Evolutionary conservation across 1,139 yeast species (phyloP).

Genomic region (Candida smagusa): DNA sequence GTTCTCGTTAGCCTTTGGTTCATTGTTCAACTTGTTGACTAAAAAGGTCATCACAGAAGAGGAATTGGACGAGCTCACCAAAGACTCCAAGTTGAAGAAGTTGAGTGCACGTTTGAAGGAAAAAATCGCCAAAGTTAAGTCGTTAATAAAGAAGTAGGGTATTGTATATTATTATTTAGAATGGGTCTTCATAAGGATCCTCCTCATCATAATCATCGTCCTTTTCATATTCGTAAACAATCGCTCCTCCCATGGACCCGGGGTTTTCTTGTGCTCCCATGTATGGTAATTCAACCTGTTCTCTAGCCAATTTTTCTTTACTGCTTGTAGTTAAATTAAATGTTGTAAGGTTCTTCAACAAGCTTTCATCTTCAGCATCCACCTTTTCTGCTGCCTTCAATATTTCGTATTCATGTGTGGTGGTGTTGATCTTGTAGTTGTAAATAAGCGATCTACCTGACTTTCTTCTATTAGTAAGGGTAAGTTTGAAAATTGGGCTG

Average conservation of each 20-base stretch:
- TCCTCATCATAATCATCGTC: conserved; percentile 94
- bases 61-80: conserved; percentile 52
- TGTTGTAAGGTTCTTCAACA: conserved; percentile 75
- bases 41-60: conserved; percentile 76
- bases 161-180: conserved; percentile 31
- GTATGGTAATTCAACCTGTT: conserved; percentile 84
- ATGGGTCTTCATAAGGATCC: conserved; percentile 96
- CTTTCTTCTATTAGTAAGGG: conserved; percentile 67
- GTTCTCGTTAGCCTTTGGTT: conserved; percentile 89
- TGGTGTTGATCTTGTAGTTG: conserved; percentile 49
- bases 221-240: conserved; percentile 84
- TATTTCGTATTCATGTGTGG: conserved; percentile 48
- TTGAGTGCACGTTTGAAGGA: conserved; percentile 15
- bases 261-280: conserved; percentile 78
- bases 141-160: conserved; percentile 4
- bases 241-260: conserved; percentile 80
- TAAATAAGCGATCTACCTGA: conserved; percentile 77
- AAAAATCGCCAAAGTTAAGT: conserved; percentile 8
- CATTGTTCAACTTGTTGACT: conserved; percentile 72
- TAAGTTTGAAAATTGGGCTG: conserved; percentile 41
- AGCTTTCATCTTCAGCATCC: conserved; percentile 30
- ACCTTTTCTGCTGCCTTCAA: conserved; percentile 22
- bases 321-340: conserved; percentile 76
- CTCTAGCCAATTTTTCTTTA: conserved; percentile 74
- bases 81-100: conserved; percentile 22